Evolutionary conservation across 169 alveolate species (phyloP), one percentile per base, ranked within the genome.

Genomic region (Plasmodium yoelii): DNA sequence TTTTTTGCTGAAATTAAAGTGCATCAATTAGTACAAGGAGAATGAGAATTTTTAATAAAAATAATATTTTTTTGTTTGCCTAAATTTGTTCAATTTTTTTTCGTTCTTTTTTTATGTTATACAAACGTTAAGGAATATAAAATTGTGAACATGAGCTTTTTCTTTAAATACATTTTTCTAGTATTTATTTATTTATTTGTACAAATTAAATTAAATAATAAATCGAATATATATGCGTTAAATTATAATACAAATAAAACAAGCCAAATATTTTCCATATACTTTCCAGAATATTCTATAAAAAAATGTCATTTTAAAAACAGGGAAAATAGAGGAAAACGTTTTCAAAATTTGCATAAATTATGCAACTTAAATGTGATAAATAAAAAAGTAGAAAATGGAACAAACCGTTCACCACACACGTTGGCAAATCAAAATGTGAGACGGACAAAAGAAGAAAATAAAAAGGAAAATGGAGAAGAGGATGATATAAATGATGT

Each of bases 121-220:
- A 34, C 7, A 28, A 28, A n/a, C 13, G 28, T 63, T 28, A 51
- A 49, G 59, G 59, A 0, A 42, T 22, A 55, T 28, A 55, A 71
- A 71, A 71, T 51, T 71, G 55, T 71, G 84, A 71, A 71, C 49
- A 71, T 71, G 84, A 71, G 15, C 24, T 3, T 71, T 71, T 71
- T 71, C 13, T 28, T 0, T 56, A 71, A 22, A 26, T 24, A 53
- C 19, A 12, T 71, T 22, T 71, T 6, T 24, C 12, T 39, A 9
- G 28, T 71, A 15, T 10, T 71, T 51, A 34, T 53, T 56, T 71
- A 13, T 53, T 71, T 19, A 9, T 71, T 53, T 71, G 55, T 49
- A 49, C 44, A 44, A 3, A 67, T 7, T 67, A 67, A 13, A 19
- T 0, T 8, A 57, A 9, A 22, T 15, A 9, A 57, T 9, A 57